Conservation (phyloP, 2,329 filamentous ascomycete species). For the Pestalotiopsis sp. region DNA sequence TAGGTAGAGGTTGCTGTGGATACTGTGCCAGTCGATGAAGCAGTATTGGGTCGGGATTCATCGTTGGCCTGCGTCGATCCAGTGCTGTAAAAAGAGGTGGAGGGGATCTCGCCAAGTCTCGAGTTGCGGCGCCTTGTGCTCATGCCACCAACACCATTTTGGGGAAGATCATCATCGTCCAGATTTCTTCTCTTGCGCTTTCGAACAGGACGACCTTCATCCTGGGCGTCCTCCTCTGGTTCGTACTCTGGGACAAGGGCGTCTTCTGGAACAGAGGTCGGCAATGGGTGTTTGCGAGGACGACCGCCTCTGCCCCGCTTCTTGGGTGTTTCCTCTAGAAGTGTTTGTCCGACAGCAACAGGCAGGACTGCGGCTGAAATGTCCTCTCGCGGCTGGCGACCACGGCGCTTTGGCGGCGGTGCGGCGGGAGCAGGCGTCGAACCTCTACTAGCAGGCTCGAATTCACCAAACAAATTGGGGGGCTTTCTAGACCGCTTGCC, state of each 20-base stretch:
- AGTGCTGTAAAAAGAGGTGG: conserved; percentile 42
- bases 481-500: conserved; percentile 59
- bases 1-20: conserved; percentile 56
- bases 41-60: conserved; percentile 54
- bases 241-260: conserved; percentile 18
- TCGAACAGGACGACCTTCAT: conserved; percentile 8
- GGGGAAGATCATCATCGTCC: conserved; percentile 15
- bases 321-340: conserved; percentile 27
- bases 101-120: conserved; percentile 39
- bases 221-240: conserved; percentile 12
- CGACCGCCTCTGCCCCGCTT: conserved; percentile 35
- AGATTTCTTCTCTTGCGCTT: conserved; percentile 19
- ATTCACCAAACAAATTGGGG: conserved; percentile 52
- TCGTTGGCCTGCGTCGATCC: conserved; percentile 40
- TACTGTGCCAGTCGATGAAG: conserved; percentile 54
- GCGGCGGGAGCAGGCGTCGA: conserved; percentile 46
- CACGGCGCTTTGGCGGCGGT: conserved; percentile 30
- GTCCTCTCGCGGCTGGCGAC: conserved; percentile 26
- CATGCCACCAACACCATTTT: conserved; percentile 16
- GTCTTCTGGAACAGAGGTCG: conserved; percentile 24
- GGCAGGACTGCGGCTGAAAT: conserved; percentile 18
- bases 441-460: conserved; percentile 53
- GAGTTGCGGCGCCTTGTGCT: conserved; percentile 22
- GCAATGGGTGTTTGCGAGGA: conserved; percentile 31
- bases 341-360: conserved; percentile 16